Conservation (phyloP, 2,329 filamentous ascomycete species). For the Ceratocystis albifundus region DNA sequence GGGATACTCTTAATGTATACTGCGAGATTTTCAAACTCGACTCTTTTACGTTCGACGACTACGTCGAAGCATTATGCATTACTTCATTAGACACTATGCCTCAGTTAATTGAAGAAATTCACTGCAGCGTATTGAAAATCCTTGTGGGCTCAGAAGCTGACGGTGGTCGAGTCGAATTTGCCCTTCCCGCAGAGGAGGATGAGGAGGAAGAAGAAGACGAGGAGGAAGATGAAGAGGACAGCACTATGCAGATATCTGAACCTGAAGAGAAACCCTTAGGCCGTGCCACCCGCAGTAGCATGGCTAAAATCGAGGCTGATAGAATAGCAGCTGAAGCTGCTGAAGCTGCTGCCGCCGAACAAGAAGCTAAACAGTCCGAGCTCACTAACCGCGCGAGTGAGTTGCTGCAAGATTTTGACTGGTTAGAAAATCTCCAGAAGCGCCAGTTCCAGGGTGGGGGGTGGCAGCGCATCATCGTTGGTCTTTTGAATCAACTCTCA, state of each 20-base stretch:
- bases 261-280: conserved; percentile 55
- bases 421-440: conserved; percentile 72
- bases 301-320: conserved; percentile 70
- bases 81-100: conserved; percentile 63
- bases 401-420: conserved; percentile 61
- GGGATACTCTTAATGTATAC: conserved; percentile 97
- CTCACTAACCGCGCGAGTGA: conserved; percentile 61
- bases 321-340: conserved; percentile 50
- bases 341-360: conserved; percentile 45
- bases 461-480: conserved; percentile 84
- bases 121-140: conserved; percentile 82
- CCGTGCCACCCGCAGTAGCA: conserved; percentile 72
- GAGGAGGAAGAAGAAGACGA: conserved; percentile 49
- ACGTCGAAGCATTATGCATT: conserved; percentile 73
- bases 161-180: conserved; percentile 67
- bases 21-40: conserved; percentile 88
- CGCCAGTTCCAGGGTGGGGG: conserved; percentile 79
- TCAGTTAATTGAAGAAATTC: conserved; percentile 77
- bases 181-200: conserved; percentile 56
- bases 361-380: conserved; percentile 37
- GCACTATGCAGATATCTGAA: conserved; percentile 49
- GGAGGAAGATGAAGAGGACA: conserved; percentile 48
- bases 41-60: conserved; percentile 97
- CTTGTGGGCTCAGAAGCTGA: conserved; percentile 65
- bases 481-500: conserved; percentile 73